Percentiles rank a stretch among this genome's conserved stretches.
Conservation (phyloP, 495 filamentous ascomycete genomes). For the Penicillium ochrochloron region DNA sequence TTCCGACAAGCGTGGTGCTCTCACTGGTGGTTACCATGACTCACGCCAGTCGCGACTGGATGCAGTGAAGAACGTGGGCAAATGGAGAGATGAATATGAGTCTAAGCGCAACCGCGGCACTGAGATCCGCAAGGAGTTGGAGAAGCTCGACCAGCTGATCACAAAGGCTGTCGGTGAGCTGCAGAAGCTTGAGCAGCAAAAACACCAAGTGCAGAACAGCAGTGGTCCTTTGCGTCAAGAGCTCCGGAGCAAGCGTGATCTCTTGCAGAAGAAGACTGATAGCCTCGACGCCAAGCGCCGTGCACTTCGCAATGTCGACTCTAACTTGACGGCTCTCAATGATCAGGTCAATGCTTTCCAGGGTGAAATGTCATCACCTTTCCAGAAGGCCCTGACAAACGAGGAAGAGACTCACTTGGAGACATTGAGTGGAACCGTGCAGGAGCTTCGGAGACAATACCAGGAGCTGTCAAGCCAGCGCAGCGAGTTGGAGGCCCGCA, state of each 20-base stretch:
- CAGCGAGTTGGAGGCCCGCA: slow-evolving; percentile 79
- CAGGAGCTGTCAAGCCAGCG: slow-evolving; percentile 73
- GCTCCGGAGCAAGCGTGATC: slow-evolving; percentile 68
- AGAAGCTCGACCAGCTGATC: slow-evolving; percentile 82
- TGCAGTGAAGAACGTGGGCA: slow-evolving; percentile 75
- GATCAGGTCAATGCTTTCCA: slow-evolving; percentile 75
- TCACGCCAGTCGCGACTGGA: slow-evolving; percentile 79
- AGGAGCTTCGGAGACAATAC: slow-evolving; percentile 73
- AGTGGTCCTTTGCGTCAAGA: slow-evolving; percentile 79
- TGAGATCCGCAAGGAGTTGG: slow-evolving; percentile 68
- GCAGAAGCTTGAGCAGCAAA: slow-evolving; percentile 80
- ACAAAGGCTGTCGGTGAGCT: slow-evolving; percentile 79
- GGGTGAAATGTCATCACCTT: slow-evolving; percentile 79
- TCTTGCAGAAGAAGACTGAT: slow-evolving; percentile 74
- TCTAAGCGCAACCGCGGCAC: slow-evolving; percentile 58
- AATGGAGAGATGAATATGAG: slow-evolving; percentile 76
- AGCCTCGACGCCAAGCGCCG: slow-evolving; percentile 73
- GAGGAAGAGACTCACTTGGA: slow-evolving; percentile 85
- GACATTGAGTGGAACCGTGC: slow-evolving; percentile 65
- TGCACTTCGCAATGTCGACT: slow-evolving; percentile 73
- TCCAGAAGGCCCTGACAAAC: slow-evolving; percentile 85
- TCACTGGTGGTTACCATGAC: slow-evolving; percentile 93
- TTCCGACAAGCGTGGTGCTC: slow-evolving; percentile 89
- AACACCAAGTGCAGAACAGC: slow-evolving; percentile 77
- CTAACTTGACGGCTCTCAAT: slow-evolving; percentile 72